A percentile compares a stretch with the other conserved stretches of the same genome.
These are phyloP conservation scores for Cladophialophora psammophila DNA, from an alignment of 2,329 filamentous ascomycete species.

Conservation along the genomic window DNA sequence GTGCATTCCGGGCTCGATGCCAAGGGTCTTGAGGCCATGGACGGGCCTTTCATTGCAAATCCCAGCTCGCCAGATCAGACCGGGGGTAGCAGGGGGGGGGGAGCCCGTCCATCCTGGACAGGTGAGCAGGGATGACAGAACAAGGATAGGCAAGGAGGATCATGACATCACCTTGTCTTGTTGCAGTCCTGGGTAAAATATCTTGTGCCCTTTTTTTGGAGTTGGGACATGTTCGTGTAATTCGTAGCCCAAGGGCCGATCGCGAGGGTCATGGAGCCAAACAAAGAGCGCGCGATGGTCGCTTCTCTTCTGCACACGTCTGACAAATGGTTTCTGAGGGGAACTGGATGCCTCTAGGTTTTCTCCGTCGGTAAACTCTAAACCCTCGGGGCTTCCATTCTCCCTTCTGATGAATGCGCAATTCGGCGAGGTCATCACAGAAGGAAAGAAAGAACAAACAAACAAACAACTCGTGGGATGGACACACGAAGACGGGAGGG, in stretches of 20 bases:
- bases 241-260: not conserved
- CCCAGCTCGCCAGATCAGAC: not conserved
- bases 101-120: not conserved
- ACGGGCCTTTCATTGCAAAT: not conserved
- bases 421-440: not conserved
- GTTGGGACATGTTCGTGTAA: not conserved
- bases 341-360: constrained; percentile 2
- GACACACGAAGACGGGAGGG: not conserved
- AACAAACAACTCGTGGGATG: not conserved
- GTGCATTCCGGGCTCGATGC: not conserved
- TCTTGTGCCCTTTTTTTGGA: not conserved
- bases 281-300: not conserved
- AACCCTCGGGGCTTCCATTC: not conserved
- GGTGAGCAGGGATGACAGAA: not conserved
- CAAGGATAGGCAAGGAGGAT: not conserved
- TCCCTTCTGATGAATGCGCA: not conserved
- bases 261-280: not conserved
- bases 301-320: constrained; percentile 12
- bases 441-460: not conserved
- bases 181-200: not conserved
- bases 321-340: constrained; percentile 16
- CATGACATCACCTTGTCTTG: not conserved
- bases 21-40: not conserved
- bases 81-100: not conserved
- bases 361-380: constrained; percentile 25